phyloP scores from a whole-genome alignment of 768 basidiomycete genomes.

The Strobilomyces dryophilus region DNA sequence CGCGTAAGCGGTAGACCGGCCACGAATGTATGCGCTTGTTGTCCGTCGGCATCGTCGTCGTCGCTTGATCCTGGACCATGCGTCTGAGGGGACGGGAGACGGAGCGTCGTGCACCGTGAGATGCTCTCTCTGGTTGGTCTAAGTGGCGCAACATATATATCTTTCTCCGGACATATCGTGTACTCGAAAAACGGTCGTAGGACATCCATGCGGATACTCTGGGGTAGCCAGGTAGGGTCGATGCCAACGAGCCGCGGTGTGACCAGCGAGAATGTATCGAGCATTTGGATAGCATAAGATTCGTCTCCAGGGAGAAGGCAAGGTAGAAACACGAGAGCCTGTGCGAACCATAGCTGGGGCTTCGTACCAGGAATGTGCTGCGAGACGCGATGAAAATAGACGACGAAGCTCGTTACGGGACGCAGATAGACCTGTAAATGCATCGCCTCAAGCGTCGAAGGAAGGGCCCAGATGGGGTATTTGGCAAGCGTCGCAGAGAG shows the following conservation, averaged over 20 bases:
- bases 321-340: constrained; percentile 53
- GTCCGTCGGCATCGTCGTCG: neutral
- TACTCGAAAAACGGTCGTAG: constrained; percentile 55
- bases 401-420: constrained; percentile 52
- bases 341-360: constrained; percentile 61
- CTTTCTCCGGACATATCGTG: constrained; percentile 38
- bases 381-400: constrained; percentile 55
- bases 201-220: constrained; percentile 25
- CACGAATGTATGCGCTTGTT: neutral
- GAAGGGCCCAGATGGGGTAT: constrained; percentile 48
- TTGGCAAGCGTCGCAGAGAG: constrained; percentile 47
- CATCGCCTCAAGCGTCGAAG: neutral
- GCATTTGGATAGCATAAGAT: constrained; percentile 42
- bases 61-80: neutral
- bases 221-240: constrained; percentile 20
- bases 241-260: constrained; percentile 16
- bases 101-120: constrained; percentile 51
- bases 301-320: constrained; percentile 75
- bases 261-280: constrained; percentile 23
- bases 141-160: constrained; percentile 48
- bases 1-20: constrained; percentile 44
- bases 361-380: constrained; percentile 51
- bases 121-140: constrained; percentile 53
- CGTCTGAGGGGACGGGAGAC: constrained; percentile 22
- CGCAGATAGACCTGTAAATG: constrained; percentile 29